Conservation (phyloP, 225 moss, liverwort and hornwort genomes). For the Pleurozium schreberi region DNA sequence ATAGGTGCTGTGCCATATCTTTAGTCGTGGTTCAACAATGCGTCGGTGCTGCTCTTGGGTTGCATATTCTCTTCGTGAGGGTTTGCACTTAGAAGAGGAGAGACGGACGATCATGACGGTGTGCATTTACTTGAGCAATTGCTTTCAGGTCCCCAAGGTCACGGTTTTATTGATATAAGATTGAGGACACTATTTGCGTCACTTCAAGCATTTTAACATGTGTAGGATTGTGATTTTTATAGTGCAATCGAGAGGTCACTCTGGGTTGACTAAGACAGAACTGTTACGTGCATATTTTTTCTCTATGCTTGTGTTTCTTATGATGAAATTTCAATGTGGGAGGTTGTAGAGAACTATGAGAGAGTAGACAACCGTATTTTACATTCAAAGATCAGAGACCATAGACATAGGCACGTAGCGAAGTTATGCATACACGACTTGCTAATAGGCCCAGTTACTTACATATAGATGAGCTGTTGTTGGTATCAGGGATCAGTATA, state of each 20-base stretch:
- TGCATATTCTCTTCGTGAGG: background rate
- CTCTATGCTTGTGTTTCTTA: background rate
- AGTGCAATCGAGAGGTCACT: background rate
- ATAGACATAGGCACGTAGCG: background rate
- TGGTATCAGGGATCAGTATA: background rate
- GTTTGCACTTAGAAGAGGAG: background rate
- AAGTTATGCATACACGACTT: background rate
- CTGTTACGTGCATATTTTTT: no score
- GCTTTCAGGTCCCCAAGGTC: background rate
- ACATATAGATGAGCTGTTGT: background rate
- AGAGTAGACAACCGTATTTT: background rate
- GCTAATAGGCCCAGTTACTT: background rate
- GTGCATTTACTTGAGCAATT: background rate
- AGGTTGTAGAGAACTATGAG: no score
- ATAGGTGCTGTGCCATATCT: background rate
- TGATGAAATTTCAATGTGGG: background rate
- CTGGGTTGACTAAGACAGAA: background rate
- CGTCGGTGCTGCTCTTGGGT: background rate
- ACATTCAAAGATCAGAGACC: background rate
- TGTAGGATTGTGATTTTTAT: background rate
- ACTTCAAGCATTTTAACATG: background rate
- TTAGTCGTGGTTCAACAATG: background rate
- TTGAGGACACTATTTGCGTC: background rate
- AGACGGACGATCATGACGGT: background rate
- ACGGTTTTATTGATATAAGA: background rate